Percentiles rank a stretch among this genome's conserved stretches.
Conservation (phyloP, 352 stramenopile species). For the Phytophthora crassamura region DNA sequence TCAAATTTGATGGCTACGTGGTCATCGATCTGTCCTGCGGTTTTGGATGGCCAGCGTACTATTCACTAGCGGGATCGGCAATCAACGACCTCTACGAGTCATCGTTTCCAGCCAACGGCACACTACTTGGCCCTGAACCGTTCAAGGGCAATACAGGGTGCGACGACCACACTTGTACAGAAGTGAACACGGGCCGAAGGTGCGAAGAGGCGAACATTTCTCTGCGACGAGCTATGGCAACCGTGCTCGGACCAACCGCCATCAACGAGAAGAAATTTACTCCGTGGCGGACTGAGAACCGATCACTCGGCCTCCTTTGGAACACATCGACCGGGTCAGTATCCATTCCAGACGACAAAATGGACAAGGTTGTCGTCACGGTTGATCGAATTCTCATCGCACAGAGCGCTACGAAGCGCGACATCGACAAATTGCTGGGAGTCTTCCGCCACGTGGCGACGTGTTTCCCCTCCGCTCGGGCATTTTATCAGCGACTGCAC, state of each 20-base stretch:
- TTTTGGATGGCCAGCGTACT: conserved; percentile 32
- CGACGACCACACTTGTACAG: neutral
- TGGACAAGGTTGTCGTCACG: too few relatives aligned
- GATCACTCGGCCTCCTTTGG: neutral
- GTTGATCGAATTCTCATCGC: too few relatives aligned
- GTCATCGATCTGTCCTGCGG: conserved; percentile 29
- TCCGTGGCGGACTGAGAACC: neutral
- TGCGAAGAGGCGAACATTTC: too few relatives aligned
- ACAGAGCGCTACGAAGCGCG: too few relatives aligned
- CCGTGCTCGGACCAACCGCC: neutral
- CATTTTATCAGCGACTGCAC: conserved; percentile 3
- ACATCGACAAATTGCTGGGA: neutral
- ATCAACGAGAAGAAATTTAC: neutral
- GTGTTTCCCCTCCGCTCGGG: conserved; percentile 1
- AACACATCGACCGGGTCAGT: neutral
- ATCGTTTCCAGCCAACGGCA: neutral
- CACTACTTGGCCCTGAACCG: too few relatives aligned
- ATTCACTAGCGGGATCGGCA: conserved; percentile 8
- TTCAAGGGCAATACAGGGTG: neutral
- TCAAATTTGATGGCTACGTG: conserved; percentile 23
- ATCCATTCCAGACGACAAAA: too few relatives aligned
- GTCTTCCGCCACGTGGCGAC: conserved; percentile 2
- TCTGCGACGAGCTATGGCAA: neutral
- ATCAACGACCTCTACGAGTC: conserved; percentile 24
- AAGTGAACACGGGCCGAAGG: too few relatives aligned